These are phyloP conservation scores for Paraconiothyrium sp. DNA, from an alignment of 2,329 filamentous ascomycete species.

Conservation along the genomic window DNA sequence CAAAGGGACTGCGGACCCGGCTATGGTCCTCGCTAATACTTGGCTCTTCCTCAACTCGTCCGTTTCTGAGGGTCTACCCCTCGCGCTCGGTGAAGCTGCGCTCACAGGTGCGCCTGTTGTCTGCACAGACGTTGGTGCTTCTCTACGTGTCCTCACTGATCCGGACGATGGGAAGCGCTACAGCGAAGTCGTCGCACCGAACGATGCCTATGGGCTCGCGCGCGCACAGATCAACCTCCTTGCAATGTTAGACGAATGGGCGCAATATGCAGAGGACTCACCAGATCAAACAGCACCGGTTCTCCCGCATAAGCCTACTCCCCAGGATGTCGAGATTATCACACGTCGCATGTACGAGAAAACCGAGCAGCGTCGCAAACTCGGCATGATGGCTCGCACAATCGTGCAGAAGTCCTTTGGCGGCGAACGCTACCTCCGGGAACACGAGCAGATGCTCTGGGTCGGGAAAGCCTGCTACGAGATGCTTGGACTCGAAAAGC, in stretches of 20 bases:
- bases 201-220: constrained; percentile 68
- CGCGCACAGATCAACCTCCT: constrained; percentile 70
- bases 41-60: constrained; percentile 64
- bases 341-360: constrained; percentile 70
- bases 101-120: constrained; percentile 66
- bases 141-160: constrained; percentile 65
- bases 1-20: constrained; percentile 65
- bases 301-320: constrained; percentile 60
- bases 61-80: constrained; percentile 64
- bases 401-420: constrained; percentile 69
- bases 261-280: constrained; percentile 64
- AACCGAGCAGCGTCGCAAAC: constrained; percentile 62
- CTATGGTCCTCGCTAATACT: constrained; percentile 53
- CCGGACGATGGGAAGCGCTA: constrained; percentile 59
- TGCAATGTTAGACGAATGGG: constrained; percentile 69
- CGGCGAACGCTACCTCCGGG: constrained; percentile 67
- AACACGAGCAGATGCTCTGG: constrained; percentile 65
- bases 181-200: constrained; percentile 71
- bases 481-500: constrained; percentile 43
- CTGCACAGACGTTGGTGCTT: constrained; percentile 66
- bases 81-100: constrained; percentile 68
- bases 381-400: constrained; percentile 67
- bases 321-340: constrained; percentile 62
- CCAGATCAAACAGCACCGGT: constrained; percentile 51
- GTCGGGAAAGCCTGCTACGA: constrained; percentile 48